phyloP scores from a whole-genome alignment of 768 basidiomycete genomes.

The Leucosporidium scottii region DNA sequence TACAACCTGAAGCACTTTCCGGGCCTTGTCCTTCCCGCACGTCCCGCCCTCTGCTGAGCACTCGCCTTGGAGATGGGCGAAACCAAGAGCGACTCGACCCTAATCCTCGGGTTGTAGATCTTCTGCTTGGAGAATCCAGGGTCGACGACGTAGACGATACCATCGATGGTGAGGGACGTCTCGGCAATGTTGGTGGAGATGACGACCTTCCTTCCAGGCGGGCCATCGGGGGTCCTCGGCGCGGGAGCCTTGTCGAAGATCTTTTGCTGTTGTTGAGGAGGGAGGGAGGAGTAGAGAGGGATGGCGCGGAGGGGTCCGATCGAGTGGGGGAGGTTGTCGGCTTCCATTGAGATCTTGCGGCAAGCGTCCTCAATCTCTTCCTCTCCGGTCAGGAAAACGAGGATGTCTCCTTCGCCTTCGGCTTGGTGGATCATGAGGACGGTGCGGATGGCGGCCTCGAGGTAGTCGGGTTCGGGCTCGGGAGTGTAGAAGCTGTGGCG shows the following conservation, averaged over 20 bases:
- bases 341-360: slow-evolving; percentile 82
- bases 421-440: slow-evolving; percentile 96
- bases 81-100: slow-evolving; percentile 87
- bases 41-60: slow-evolving; percentile 90
- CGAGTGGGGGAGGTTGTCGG: slow-evolving; percentile 68
- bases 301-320: slow-evolving; percentile 83
- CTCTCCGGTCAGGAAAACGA: slow-evolving; percentile 94
- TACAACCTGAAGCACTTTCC: slow-evolving; percentile 97
- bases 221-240: slow-evolving; percentile 56
- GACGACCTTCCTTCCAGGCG: slow-evolving; percentile 86
- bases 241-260: slow-evolving; percentile 87
- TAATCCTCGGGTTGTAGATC: slow-evolving; percentile 93
- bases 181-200: slow-evolving; percentile 97
- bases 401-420: slow-evolving; percentile 84
- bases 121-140: slow-evolving; percentile 98
- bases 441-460: slow-evolving; percentile 91
- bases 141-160: slow-evolving; percentile 98
- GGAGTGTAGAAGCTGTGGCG: slow-evolving; percentile 64
- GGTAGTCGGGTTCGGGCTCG: slow-evolving; percentile 88
- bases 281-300: slow-evolving; percentile 90
- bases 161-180: slow-evolving; percentile 94
- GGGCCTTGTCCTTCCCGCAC: slow-evolving; percentile 89
- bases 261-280: slow-evolving; percentile 87
- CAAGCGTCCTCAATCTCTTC: slow-evolving; percentile 98
- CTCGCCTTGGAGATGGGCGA: slow-evolving; percentile 94